Evolutionary conservation across 169 alveolate genomes (phyloP).

Genomic region (Haemoproteus tartakovskyi): DNA sequence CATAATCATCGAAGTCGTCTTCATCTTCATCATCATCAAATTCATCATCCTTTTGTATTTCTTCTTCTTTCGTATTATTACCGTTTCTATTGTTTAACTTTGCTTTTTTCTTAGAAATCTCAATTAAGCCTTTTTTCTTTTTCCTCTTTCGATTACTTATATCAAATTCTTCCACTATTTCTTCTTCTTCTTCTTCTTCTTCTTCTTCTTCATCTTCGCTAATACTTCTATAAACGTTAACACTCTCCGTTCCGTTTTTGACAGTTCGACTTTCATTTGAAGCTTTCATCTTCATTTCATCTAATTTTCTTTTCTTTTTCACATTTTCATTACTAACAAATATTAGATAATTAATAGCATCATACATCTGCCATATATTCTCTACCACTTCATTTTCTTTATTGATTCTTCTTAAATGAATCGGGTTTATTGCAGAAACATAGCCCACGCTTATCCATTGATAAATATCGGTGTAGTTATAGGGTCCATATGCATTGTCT

Average conservation of each 20-base stretch:
- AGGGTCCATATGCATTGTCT: slow-evolving; percentile 55
- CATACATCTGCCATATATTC: slow-evolving; percentile 61
- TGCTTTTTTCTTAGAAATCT: slow-evolving; percentile 51
- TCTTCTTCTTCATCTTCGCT: background rate
- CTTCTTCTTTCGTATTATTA: slow-evolving; percentile 38
- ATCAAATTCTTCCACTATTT: slow-evolving; percentile 31
- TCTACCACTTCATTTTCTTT: slow-evolving; percentile 49
- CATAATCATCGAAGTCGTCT: too few species aligned
- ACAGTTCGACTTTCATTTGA: too few species aligned
- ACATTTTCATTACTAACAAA: slow-evolving; percentile 63
- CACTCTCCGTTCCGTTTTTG: too few species aligned
- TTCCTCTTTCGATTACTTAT: slow-evolving; percentile 26
- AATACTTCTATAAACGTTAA: too few species aligned
- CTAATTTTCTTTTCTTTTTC: slow-evolving; percentile 31
- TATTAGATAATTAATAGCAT: slow-evolving; percentile 36
- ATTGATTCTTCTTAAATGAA: slow-evolving; percentile 36
- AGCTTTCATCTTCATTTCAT: too few species aligned
- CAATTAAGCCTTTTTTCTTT: slow-evolving; percentile 51
- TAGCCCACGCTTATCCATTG: slow-evolving; percentile 35
- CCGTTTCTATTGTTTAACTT: slow-evolving; percentile 4
- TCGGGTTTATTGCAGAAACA: slow-evolving; percentile 50
- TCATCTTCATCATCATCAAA: too few species aligned
- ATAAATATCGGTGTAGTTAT: slow-evolving; percentile 55
- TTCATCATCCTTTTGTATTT: slow-evolving; percentile 11
- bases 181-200: background rate